Base-by-base conservation (phyloP, 345 rosid species). In the Leavenworthia alabamica region DNA sequence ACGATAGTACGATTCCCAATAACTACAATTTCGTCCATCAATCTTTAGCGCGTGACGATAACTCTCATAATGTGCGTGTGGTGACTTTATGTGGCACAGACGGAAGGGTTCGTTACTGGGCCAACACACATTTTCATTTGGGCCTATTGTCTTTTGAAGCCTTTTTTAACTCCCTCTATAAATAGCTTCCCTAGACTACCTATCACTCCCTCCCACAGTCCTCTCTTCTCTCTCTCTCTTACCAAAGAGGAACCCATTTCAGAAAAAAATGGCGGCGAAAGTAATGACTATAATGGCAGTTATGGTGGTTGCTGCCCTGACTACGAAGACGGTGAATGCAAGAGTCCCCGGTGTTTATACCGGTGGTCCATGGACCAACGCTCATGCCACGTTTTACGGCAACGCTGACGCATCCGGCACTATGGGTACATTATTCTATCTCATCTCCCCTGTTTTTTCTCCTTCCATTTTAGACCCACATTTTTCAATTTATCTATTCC, bases 331-430 rank as follows among this genome's bases (percentile, higher is more conserved):
- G 1, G 64, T 50, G 15, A 78, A 79, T 10, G 89, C 90, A 2
- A 84, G 67, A 36, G 75, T 86, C 62, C 92, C 95, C 2, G 92
- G 95, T 1, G 80, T 65, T 56, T 89, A 78, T 82, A 7, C 67
- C 9, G 95, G 90, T 4, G 88, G 86, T 3, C 46, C 72, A n/a
- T n/a, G n/a, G n/a, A n/a, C n/a, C n/a, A n/a, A n/a, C n/a, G n/a
- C n/a, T n/a, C n/a, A n/a, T n/a, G n/a, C n/a, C n/a, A n/a, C n/a
- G n/a, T n/a, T n/a, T n/a, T n/a, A 89, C 46, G 97, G 97, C 5
- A 91, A 79, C 2, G 55, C 77, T 22, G 97, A 89, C 45, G 95
- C 95, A 66, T 81, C 91, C 5, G 97, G 97, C 55, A 89, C 97
- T 40, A 85, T 85, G 96, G 92, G 96, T 88, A 85, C 24, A 59